Evolutionary conservation across 371 early-diverging fungal species (phyloP), one percentile per base, ranked within the genome.

Genomic region (Lichtheimia corymbifera): DNA sequence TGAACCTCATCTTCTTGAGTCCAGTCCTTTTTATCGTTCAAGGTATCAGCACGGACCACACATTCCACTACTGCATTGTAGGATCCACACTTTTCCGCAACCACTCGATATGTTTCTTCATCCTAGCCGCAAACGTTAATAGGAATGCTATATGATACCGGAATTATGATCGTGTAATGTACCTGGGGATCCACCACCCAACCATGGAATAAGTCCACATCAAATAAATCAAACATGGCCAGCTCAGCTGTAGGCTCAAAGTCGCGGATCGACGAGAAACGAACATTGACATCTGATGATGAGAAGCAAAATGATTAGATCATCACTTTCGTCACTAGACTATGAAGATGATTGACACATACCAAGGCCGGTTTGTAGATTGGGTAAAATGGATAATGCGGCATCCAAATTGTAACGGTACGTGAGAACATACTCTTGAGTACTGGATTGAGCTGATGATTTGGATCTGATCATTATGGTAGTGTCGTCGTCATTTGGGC

Each of bases 31-130:
- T 50, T 49, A 17, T 60, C 30, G 2, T 74, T 77, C 4, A 77
- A 52, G 40, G 79, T 86, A 61, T 94, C 90, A 0, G 83, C 86
- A 18, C 75, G 76, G 4, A 94, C 84, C 30, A 94, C 84, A 53
- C 73, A 89, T 53, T 95, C 94, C 0, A 93, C 94, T 0, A 88
- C 84, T 15, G 76, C 77, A 65, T 95, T 94, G 62, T 97, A 97
- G 22, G 84, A 87, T 6, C 73, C 68, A 63, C 83, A 67, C 60
- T 77, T 55, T 11, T 80, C 63, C 1, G 85, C 87, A 9, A 87
- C 71, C 3, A 89, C 78, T 2, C 78, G 68, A 50, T 73, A 82
- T 12, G 87, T 83, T 24, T 86, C 82, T 14, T 61, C 44, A 52
- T 92, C 88, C 50, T 76, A 59, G 1, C 0, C 50, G 13, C 27